Base-by-base conservation (phyloP, 345 rosid genomes). In the Gynandropsis gynandra region DNA sequence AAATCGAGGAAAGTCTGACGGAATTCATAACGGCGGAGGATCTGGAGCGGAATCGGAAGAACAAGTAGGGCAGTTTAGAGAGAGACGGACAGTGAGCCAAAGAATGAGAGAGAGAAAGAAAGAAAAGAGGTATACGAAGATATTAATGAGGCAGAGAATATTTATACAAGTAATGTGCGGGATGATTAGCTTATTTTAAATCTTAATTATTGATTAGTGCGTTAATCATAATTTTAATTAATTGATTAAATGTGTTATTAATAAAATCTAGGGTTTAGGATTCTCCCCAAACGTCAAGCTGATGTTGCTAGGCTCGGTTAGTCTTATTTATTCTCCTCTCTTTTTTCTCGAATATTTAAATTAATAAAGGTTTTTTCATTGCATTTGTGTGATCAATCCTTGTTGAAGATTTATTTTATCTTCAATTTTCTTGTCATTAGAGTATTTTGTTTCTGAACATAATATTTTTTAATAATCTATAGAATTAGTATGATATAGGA, bases 101-200 rank as follows among this genome's bases (percentile, higher is more conserved):
- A 21, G 11, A 16, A 31, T 20, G 19, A 33, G 19, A 54, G 61
- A 41, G 37, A 24, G 16, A 0, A 35, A 0, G 52, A 21, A 47
- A 3, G 38, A 55, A 2, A 15, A 17, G 56, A 24, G 29, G 29
- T 24, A 5, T 2, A 24, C 29, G 29, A 24, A 24, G 29, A 24
- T 24, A 24, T 24, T 24, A 2, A 24, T 5, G 51, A 16, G n/a
- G 18, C 50, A 42, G 65, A 40, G 67, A 15, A 56, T 55, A 32
- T 63, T 63, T 64, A 64, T 64, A 64, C 24, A 56, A 48, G 62
- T 63, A 50, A 55, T 54, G 61, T 10, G 24, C 48, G 7, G 42
- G 51, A 41, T 24, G 29, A 55, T 19, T 56, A 48, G 39, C 39
- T 42, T 56, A 42, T 39, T 63, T 63, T 36, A 14, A 27, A 45